phyloP scores from a whole-genome alignment of 805 yeast species.

The Saccharomycopsis sp. region DNA sequence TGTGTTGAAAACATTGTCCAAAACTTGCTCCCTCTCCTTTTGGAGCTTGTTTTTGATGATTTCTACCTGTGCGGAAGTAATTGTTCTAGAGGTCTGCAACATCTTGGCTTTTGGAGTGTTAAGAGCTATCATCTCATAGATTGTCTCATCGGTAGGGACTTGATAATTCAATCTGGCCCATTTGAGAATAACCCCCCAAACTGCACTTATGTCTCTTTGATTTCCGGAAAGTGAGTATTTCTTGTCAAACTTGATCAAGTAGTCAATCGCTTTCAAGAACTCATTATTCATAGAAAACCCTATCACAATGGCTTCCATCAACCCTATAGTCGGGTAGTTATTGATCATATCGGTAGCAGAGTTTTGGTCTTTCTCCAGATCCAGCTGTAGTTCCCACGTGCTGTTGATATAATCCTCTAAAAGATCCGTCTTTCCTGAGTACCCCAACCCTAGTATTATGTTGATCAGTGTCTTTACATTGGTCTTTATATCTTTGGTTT shows the following conservation, averaged over 20 bases:
- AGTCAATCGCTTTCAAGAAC: constrained; percentile 25
- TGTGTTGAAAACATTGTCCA: constrained; percentile 26
- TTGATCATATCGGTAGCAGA: constrained; percentile 7
- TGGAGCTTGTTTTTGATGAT: constrained; percentile 23
- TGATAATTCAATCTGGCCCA: constrained; percentile 1
- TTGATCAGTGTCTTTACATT: constrained; percentile 24
- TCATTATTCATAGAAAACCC: constrained; percentile 29
- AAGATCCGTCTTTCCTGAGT: constrained; percentile 24
- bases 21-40: constrained; percentile 23
- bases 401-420: constrained; percentile 24
- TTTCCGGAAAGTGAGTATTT: not conserved
- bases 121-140: not conserved
- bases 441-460: constrained; percentile 28
- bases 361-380: not conserved
- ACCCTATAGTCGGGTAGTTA: constrained; percentile 25
- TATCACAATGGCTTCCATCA: constrained; percentile 26
- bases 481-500: constrained; percentile 21
- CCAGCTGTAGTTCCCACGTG: constrained; percentile 25
- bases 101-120: not conserved
- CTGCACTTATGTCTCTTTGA: not conserved
- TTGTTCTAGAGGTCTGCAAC: not conserved
- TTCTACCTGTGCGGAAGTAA: constrained; percentile 12
- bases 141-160: not conserved
- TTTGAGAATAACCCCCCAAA: not conserved
- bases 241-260: constrained; percentile 23